Conservation (phyloP, 495 filamentous ascomycete genomes). For the Talaromyces proteolyticus region DNA sequence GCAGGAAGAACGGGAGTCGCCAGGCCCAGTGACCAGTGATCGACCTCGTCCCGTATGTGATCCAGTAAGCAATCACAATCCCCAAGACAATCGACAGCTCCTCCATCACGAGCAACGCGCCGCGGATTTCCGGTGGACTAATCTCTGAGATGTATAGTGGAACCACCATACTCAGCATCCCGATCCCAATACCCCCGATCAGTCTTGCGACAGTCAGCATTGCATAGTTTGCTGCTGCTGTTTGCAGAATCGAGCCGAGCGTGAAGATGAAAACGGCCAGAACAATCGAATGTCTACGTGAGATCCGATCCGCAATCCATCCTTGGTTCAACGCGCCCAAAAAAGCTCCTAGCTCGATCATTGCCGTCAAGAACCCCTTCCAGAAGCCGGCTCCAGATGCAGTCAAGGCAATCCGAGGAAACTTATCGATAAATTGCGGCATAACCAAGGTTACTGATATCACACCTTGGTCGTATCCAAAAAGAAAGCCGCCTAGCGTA, state of each 20-base stretch:
- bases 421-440: slow-evolving; percentile 48
- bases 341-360: slow-evolving; percentile 54
- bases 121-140: slow-evolving; percentile 49
- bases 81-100: slow-evolving; percentile 51
- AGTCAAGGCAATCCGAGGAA: slow-evolving; percentile 35
- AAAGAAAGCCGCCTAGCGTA: slow-evolving; percentile 49
- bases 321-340: slow-evolving; percentile 51
- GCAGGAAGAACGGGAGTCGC: slow-evolving; percentile 44
- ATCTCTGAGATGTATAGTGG: slow-evolving; percentile 54
- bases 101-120: slow-evolving; percentile 47
- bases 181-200: slow-evolving; percentile 57
- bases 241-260: slow-evolving; percentile 50
- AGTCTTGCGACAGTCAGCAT: slow-evolving; percentile 56
- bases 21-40: slow-evolving; percentile 46
- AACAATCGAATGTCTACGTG: slow-evolving; percentile 50
- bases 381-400: slow-evolving; percentile 45
- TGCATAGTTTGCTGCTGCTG: slow-evolving; percentile 45
- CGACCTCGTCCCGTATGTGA: slow-evolving; percentile 49
- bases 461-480: slow-evolving; percentile 54
- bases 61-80: slow-evolving; percentile 51
- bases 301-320: slow-evolving; percentile 54
- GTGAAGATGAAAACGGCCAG: slow-evolving; percentile 51
- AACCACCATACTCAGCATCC: slow-evolving; percentile 49
- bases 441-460: slow-evolving; percentile 52
- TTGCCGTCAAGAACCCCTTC: slow-evolving; percentile 55